These are phyloP conservation scores for Cinnamomum chago DNA, from an alignment of 164 flowering plant genomes.

Conservation along the genomic window DNA sequence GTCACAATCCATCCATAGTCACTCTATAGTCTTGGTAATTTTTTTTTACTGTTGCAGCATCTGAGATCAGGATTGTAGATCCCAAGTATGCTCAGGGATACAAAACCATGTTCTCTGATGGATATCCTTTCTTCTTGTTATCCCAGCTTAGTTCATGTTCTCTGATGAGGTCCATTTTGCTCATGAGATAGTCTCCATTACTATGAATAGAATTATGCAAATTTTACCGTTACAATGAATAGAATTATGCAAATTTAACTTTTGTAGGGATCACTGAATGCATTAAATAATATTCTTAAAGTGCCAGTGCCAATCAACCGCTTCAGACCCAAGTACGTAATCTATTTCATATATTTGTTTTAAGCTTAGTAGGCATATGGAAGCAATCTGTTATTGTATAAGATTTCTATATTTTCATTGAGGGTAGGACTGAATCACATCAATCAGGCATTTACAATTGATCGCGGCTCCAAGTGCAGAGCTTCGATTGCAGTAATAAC, in stretches of 20 bases:
- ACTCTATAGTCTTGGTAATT: neutral
- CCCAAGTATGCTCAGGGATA: slow-evolving; percentile 64
- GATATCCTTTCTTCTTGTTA: slow-evolving; percentile 58
- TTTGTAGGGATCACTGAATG: slow-evolving; percentile 78
- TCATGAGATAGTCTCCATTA: slow-evolving; percentile 1
- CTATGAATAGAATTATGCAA: neutral
- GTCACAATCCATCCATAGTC: neutral
- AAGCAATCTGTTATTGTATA: neutral
- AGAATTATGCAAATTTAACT: neutral
- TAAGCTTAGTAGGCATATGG: neutral
- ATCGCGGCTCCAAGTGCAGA: too few species aligned
- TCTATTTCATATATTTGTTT: neutral
- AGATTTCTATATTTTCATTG: too few species aligned
- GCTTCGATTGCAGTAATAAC: too few species aligned
- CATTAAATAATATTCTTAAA: slow-evolving; percentile 54
- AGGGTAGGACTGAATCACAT: neutral
- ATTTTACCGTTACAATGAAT: neutral
- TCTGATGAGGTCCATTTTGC: neutral
- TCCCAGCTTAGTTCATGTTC: slow-evolving; percentile 55
- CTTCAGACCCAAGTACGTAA: slow-evolving; percentile 82
- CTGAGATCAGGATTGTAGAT: slow-evolving; percentile 63
- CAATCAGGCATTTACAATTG: neutral
- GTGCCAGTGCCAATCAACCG: slow-evolving; percentile 79
- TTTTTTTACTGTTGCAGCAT: slow-evolving; percentile 41
- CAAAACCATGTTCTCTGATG: slow-evolving; percentile 61